These are phyloP conservation scores for Fusarium metavorans DNA, from an alignment of 2,329 filamentous ascomycete species.

Conservation along the genomic window DNA sequence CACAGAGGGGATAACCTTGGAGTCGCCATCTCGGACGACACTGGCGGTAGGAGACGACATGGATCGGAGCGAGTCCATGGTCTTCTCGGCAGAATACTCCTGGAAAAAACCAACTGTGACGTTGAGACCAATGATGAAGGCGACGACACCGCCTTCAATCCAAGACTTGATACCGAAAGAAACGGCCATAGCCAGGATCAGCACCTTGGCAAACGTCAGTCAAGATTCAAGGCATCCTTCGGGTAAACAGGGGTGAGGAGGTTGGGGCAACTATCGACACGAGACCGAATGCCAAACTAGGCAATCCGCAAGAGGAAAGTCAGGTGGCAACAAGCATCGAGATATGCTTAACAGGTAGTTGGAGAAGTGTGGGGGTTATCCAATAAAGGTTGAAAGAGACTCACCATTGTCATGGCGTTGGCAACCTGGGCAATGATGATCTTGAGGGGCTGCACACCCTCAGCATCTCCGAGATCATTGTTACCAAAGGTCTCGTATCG, in stretches of 20 bases:
- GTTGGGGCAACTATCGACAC: slow-evolving; percentile 55
- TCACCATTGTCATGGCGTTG: slow-evolving; percentile 77
- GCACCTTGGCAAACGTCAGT: slow-evolving; percentile 51
- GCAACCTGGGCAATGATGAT: slow-evolving; percentile 73
- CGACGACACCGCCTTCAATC: slow-evolving; percentile 71
- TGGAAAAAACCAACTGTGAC: slow-evolving; percentile 64
- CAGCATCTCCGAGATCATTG: slow-evolving; percentile 65
- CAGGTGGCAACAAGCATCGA: slow-evolving; percentile 50
- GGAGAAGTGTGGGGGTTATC: slow-evolving; percentile 14
- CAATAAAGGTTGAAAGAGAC: slow-evolving; percentile 14
- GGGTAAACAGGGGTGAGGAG: slow-evolving; percentile 9
- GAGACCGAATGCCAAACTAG: slow-evolving; percentile 57
- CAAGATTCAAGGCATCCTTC: slow-evolving; percentile 1
- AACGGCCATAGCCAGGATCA: slow-evolving; percentile 69
- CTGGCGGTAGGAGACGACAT: slow-evolving; percentile 59
- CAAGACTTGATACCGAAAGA: slow-evolving; percentile 69
- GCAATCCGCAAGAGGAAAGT: slow-evolving; percentile 43
- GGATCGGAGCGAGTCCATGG: slow-evolving; percentile 61
- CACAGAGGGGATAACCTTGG: slow-evolving; percentile 53
- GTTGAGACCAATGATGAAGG: slow-evolving; percentile 68
- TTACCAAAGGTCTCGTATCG: slow-evolving; percentile 66
- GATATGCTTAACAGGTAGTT: slow-evolving; percentile 27
- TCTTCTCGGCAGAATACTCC: slow-evolving; percentile 61
- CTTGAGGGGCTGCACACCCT: slow-evolving; percentile 66
- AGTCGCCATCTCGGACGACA: slow-evolving; percentile 57